Conservation (phyloP, 495 filamentous ascomycete genomes). For the Aspergillus nidulans region DNA sequence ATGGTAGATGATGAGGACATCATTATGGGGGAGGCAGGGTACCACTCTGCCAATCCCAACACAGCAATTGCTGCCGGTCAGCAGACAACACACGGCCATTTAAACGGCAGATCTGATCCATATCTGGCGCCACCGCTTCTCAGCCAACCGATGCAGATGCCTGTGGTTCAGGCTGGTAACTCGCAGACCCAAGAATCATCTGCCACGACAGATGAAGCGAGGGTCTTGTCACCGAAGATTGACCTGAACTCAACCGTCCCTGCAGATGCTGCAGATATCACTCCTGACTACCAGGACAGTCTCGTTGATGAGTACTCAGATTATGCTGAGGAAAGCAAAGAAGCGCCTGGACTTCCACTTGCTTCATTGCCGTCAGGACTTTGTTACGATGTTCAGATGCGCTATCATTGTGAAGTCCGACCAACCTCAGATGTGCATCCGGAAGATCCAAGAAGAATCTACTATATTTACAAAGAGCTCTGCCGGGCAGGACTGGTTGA, state of each 20-base stretch:
- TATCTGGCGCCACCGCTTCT: slow-evolving; percentile 30
- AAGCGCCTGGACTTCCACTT: slow-evolving; percentile 30
- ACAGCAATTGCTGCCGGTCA: slow-evolving; percentile 17
- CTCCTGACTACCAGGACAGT: slow-evolving; percentile 29
- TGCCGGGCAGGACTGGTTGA: slow-evolving; percentile 71
- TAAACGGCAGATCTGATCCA: slow-evolving; percentile 19
- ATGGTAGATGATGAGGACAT: slow-evolving; percentile 41
- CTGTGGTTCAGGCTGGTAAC: slow-evolving; percentile 9
- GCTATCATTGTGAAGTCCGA: slow-evolving; percentile 79
- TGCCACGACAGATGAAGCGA: neutral
- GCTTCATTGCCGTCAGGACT: slow-evolving; percentile 61
- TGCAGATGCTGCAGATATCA: slow-evolving; percentile 17
- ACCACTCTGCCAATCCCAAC: slow-evolving; percentile 17
- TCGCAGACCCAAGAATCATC: neutral
- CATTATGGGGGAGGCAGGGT: slow-evolving; percentile 34
- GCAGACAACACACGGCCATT: slow-evolving; percentile 10
- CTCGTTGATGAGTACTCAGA: slow-evolving; percentile 38
- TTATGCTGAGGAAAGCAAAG: slow-evolving; percentile 35
- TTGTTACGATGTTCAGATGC: slow-evolving; percentile 92
- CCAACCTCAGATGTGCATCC: slow-evolving; percentile 72
- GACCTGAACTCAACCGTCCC: slow-evolving; percentile 23
- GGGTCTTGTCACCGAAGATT: slow-evolving; percentile 19
- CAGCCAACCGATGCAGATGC: slow-evolving; percentile 16
- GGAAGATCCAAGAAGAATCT: slow-evolving; percentile 87
- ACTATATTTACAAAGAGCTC: slow-evolving; percentile 81